Evolutionary conservation across 2,329 filamentous ascomycete genomes (phyloP), one percentile per base, ranked within the genome.

Genomic region (Pyrenophora seminiperda): DNA sequence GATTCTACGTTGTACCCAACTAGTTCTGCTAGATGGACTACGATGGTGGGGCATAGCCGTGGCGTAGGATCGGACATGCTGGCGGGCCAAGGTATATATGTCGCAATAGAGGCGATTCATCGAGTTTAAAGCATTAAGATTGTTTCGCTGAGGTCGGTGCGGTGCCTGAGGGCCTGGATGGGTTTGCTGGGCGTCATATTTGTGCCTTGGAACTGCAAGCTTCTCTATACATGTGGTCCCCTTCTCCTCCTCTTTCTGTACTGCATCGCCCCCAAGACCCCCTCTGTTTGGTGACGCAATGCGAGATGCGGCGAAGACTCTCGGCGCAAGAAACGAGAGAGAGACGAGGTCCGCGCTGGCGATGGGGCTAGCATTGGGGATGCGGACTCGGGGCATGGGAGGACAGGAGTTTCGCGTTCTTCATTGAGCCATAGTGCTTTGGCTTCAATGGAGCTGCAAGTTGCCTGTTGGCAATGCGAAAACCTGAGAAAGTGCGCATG

Each of bases 281-380:
- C 33, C 42, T 34, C 19, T 48, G 56, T 58, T 32, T 9, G 50
- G 52, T 37, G 31, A 47, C 47, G 36, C 13, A 27, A 59, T 53
- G 47, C 56, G 57, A 44, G 62, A 52, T 42, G 59, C 62, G 58
- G 56, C 61, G 50, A 67, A 70, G 50, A 62, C 65, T 50, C 71
- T 61, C 22, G 74, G 73, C 17, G 73, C 72, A 44, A 76, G 71
- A 51, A 75, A 73, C 9, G 72, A 70, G 14, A 76, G 67, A 41
- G 73, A 33, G 32, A 68, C 68, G 31, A 52, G 54, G 36, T 69
- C 66, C 13, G 58, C 59, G 61, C 58, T 55, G 63, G 69, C 61
- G 55, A 65, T 50, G 59, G 61, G 60, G 66, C 67, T 63, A 54
- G 58, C 65, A 64, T 71, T 61, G 38, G 63, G 59, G 38, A 68